Base-by-base conservation (phyloP, 768 basidiomycete species). In the Lactarius trivialis region DNA sequence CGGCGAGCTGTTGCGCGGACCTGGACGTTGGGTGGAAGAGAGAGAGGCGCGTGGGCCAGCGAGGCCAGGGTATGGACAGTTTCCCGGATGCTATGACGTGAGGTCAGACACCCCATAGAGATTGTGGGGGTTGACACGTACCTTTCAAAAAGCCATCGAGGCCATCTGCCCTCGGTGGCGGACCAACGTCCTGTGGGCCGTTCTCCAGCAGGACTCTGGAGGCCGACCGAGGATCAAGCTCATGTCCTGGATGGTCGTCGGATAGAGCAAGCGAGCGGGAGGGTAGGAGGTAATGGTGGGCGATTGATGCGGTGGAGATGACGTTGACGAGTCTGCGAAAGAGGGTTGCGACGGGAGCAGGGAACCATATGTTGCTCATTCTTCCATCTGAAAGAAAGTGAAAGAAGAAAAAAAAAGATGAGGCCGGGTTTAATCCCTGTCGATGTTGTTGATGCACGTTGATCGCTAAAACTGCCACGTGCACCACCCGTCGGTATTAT, bases 301-400 rank as follows among this genome's bases (percentile, higher is more conserved):
- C 83, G 30, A 90, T 81, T 0, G 88, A 86, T n/a, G 89, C 73
- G 0, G 85, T 77, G 0, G 87, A 87, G 48, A 91, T 78, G 41
- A 81, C 82, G 66, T 88, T 86, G 62, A 84, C 80, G 36, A 91
- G 75, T 61, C 88, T 77, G 65, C 81, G 86, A 58, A 90, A 75
- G 37, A 90, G 72, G 43, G 81, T 73, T 60, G 80, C 78, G 69
- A 90, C 81, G 60, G 82, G 82, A 49, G 79, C 75, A 37, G 89
- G 84, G 67, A 89, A 68, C 68, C 76, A 77, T 57, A 79, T 67
- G 64, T 67, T 73, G 70, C 75, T 78, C 82, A 83, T 80, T n/a
- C 60, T 67, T 63, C 64, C 64, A 67, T 67, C 52, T 50, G 64
- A 36, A 36, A 43, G 24, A 24, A 24, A 26, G 11, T 30, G 21